phyloP scores from a whole-genome alignment of 768 basidiomycete genomes.

The Collybiopsis luxurians region DNA sequence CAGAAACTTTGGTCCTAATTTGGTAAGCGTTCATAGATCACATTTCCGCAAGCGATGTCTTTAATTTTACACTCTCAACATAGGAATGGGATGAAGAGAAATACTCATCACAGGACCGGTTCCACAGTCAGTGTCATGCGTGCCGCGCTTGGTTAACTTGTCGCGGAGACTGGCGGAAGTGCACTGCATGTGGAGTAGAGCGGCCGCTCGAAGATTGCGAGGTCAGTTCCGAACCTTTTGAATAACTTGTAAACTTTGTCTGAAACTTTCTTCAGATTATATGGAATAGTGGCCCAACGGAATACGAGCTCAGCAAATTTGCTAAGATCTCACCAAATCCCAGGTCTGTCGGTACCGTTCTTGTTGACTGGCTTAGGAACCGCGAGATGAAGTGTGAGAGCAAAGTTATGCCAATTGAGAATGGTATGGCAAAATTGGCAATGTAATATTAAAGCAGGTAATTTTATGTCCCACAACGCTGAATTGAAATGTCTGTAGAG shows the following conservation, averaged over 20 bases:
- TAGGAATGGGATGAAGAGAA: conserved; percentile 13
- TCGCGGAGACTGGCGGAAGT: conserved; percentile 14
- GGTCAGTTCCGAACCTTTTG: no score
- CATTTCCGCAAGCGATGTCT: not conserved
- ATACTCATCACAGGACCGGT: conserved; percentile 10
- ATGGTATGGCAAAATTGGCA: not conserved
- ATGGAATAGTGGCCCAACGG: conserved; percentile 11
- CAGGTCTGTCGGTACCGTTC: conserved; percentile 10
- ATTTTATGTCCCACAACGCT: no score
- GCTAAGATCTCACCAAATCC: conserved; percentile 11
- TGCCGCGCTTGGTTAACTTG: conserved; percentile 12
- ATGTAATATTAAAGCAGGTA: no score
- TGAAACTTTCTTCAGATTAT: conserved; percentile 6
- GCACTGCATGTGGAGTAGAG: conserved; percentile 12
- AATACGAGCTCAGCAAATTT: conserved; percentile 15
- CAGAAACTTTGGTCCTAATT: conserved; percentile 10
- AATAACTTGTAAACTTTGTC: no score
- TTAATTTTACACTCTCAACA: not conserved
- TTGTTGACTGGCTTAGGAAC: conserved; percentile 10
- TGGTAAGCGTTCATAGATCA: not conserved
- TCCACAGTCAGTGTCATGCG: conserved; percentile 9
- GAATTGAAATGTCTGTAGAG: no score
- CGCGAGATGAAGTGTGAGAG: conserved; percentile 13
- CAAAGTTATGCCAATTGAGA: not conserved
- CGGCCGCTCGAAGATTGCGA: conserved; percentile 14